A percentile compares a stretch with the other conserved stretches of the same genome.
These are phyloP conservation scores for Extremus antarcticus DNA, from an alignment of 495 filamentous ascomycete genomes.

Conservation along the genomic window DNA sequence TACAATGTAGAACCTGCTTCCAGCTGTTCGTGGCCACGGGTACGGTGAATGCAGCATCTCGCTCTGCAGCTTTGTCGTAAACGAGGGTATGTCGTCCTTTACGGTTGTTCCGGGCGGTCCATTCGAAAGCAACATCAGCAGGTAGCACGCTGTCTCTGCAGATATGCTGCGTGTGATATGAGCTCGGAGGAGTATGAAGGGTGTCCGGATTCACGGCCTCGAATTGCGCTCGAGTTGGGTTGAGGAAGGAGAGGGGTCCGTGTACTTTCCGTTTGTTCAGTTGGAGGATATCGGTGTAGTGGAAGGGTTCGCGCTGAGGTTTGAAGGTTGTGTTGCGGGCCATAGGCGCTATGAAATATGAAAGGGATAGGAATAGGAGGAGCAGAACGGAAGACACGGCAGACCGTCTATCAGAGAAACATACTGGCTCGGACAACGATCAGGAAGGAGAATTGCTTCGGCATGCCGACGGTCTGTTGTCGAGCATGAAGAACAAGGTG, in stretches of 20 bases:
- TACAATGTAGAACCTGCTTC: constrained; percentile 31
- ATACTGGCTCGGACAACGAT: no score
- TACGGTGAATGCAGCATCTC: constrained; percentile 22
- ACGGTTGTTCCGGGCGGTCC: constrained; percentile 59
- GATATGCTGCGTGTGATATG: constrained; percentile 5
- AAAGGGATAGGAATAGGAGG: no score
- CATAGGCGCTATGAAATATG: no score
- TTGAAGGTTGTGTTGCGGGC: constrained; percentile 22
- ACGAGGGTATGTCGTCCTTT: constrained; percentile 55
- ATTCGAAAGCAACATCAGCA: constrained; percentile 33
- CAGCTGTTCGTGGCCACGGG: constrained; percentile 38
- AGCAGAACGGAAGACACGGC: no score
- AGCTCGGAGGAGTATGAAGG: not conserved
- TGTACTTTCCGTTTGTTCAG: constrained; percentile 17
- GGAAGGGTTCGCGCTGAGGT: constrained; percentile 21
- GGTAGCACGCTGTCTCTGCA: constrained; percentile 1
- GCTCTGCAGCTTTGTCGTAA: constrained; percentile 29
- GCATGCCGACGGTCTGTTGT: no score
- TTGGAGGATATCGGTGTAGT: constrained; percentile 13
- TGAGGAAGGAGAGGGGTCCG: constrained; percentile 40
- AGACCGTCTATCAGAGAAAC: no score
- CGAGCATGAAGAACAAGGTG: no score
- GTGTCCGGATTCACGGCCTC: constrained; percentile 6
- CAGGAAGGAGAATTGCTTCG: no score
- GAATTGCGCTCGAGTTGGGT: constrained; percentile 38